Evolutionary conservation across 208 protist species (phyloP), one percentile per base, ranked within the genome.

Genomic region (Novymonas esmeraldas): DNA sequence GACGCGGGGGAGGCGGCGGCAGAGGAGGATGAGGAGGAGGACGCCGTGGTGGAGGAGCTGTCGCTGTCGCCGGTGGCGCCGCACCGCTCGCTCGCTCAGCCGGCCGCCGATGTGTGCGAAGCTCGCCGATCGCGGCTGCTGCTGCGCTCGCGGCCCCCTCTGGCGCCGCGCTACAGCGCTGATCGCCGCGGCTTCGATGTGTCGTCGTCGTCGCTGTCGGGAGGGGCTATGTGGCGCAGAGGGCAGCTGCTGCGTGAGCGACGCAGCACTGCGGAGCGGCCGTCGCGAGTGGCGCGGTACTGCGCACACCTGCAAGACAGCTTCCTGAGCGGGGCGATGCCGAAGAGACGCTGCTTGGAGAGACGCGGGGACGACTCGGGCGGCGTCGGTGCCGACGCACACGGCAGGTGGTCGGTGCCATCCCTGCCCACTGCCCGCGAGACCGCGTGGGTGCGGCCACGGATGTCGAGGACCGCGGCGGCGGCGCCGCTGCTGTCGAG

Each of bases 291-390:
- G 24, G 22, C 67, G 33, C 38, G 22, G 34, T 82, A 84, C 68
- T 52, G 76, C 9, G 34, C 55, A 1, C 24, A 82, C 31, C 50
- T 87, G 55, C 64, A 74, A 29, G 73, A 81, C 24, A 87, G 85
- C 55, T 85, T 87, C 60, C 78, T 83, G 69, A 74, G 84, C 29
- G 85, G 81, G 16, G 71, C 69, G 58, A 65, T 73, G 49, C 61
- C 61, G 42, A 87, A 91, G 67, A 54, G 74, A 0, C 51, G 44
- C 58, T 64, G 81, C 46, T 73, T 61, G 33, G 85, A 91, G 13
- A 20, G 54, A 22, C 33, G 34, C n/a, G 9, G 26, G 22, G 14
- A 7, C 39, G 41, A 44, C 18, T 18, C 6, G 29, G 36, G 38
- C n/a, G 38, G 18, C 14, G 42, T 22, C 3, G 42, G 11, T n/a